A percentile compares a stretch with the other conserved stretches of the same genome.
These are phyloP conservation scores for Neoarthrinium moseri DNA, from an alignment of 2,329 filamentous ascomycete genomes.

Conservation along the genomic window DNA sequence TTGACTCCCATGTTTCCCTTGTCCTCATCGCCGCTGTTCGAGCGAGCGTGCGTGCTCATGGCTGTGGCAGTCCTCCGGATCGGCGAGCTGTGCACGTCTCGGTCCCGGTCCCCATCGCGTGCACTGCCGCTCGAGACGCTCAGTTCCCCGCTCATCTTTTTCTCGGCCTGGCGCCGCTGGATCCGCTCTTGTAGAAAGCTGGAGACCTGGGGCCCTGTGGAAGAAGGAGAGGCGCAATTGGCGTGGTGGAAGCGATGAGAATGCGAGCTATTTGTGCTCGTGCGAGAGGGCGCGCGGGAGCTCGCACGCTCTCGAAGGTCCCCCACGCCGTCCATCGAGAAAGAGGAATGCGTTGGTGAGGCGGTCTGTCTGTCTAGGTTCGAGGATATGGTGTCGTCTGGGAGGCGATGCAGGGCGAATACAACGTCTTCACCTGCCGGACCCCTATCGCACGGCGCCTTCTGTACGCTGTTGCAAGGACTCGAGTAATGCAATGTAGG, in stretches of 20 bases:
- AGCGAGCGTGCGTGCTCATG: conserved; percentile 40
- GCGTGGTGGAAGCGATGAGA: conserved; percentile 40
- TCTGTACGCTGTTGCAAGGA: no score
- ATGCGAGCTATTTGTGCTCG: conserved; percentile 37
- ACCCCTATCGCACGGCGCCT: neutral
- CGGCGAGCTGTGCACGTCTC: conserved; percentile 36
- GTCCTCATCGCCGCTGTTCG: conserved; percentile 40
- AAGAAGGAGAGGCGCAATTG: conserved; percentile 31
- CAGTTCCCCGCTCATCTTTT: conserved; percentile 39
- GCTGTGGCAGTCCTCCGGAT: conserved; percentile 27
- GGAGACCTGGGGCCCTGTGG: conserved; percentile 37
- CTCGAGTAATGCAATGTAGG: no score
- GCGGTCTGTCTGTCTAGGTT: no score
- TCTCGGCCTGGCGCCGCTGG: conserved; percentile 50
- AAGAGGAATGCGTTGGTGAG: neutral
- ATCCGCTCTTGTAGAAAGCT: conserved; percentile 55
- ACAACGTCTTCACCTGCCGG: no score
- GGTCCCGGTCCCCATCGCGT: conserved; percentile 30
- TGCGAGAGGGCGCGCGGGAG: conserved; percentile 44
- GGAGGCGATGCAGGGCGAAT: no score
- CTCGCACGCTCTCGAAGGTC: conserved; percentile 24
- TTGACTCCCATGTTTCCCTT: conserved; percentile 61
- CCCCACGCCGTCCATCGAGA: conserved; percentile 11
- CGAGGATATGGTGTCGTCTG: no score
- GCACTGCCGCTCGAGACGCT: conserved; percentile 36